A percentile compares a stretch with the other conserved stretches of the same genome.
These are phyloP conservation scores for Colletotrichum siamense DNA, from an alignment of 2,329 filamentous ascomycete genomes.

Conservation along the genomic window DNA sequence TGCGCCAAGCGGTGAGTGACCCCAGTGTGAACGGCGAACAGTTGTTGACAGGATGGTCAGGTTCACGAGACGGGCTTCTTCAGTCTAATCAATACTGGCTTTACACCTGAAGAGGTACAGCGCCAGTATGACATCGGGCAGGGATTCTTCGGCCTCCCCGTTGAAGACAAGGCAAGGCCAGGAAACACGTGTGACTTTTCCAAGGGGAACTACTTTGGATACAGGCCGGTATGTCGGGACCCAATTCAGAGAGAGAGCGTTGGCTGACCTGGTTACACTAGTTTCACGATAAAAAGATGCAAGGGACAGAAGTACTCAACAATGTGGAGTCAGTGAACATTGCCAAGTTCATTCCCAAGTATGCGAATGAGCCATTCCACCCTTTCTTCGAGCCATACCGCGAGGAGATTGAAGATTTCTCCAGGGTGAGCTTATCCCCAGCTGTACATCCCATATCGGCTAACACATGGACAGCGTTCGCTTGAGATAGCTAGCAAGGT, in stretches of 20 bases:
- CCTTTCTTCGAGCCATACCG: slow-evolving; percentile 43
- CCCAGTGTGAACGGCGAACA: no score
- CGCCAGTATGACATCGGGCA: slow-evolving; percentile 59
- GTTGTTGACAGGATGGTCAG: slow-evolving; percentile 2
- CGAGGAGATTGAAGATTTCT: slow-evolving; percentile 56
- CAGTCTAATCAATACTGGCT: slow-evolving; percentile 59
- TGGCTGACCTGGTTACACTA: neutral
- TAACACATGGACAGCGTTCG: slow-evolving; percentile 32
- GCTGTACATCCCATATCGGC: slow-evolving; percentile 35
- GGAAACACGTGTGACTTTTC: slow-evolving; percentile 50
- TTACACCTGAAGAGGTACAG: slow-evolving; percentile 56
- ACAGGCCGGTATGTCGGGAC: slow-evolving; percentile 33
- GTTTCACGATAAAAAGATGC: slow-evolving; percentile 37
- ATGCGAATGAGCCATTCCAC: slow-evolving; percentile 39
- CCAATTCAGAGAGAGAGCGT: neutral
- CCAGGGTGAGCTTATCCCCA: slow-evolving; percentile 39
- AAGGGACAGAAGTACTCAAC: slow-evolving; percentile 38
- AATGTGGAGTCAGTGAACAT: slow-evolving; percentile 61
- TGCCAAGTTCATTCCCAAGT: slow-evolving; percentile 52
- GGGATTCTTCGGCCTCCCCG: slow-evolving; percentile 55
- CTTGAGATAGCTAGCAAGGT: slow-evolving; percentile 33
- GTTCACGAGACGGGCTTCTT: slow-evolving; percentile 51
- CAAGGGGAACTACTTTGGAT: slow-evolving; percentile 54
- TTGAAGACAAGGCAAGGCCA: slow-evolving; percentile 50
- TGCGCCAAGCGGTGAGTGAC: slow-evolving; percentile 51